Base-by-base conservation (phyloP, 2,329 filamentous ascomycete genomes). In the Bertia moriformis region DNA sequence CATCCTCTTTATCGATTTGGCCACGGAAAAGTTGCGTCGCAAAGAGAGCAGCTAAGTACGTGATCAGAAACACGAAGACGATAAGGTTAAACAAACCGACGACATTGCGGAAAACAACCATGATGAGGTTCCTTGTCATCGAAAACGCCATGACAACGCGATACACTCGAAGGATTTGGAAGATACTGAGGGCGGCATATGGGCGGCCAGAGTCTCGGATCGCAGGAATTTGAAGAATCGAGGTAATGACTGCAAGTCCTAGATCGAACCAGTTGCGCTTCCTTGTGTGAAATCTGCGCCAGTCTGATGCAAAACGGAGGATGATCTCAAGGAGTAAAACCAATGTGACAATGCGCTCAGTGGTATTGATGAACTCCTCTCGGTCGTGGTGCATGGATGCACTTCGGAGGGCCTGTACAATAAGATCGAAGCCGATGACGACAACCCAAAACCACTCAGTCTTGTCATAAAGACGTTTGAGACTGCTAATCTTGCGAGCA, bases 21-120 rank as follows among this genome's bases (percentile, higher is more conserved):
- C 88, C 88, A 24, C 91, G 80, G 51, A 98, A 93, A 3, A 98
- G 73, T 55, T 98, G 89, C 1, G 83, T 77, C 4, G 91, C 91
- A 49, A 98, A 87, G 42, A 98, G 93, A 3, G 91, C 82, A 48
- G 88, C 83, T 36, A 98, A 68, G 51, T 94, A 96, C 0, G 88
- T 95, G 52, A 95, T 84, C 39, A 98, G 67, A 53, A 96, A 94
- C 51, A 98, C 87, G 55, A 98, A 98, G 14, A 96, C 66, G 62
- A 98, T 93, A 44, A 98, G 65, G 53, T 98, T 98, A 29, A 83
- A 72, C 44, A 98, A 80, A 83, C 93, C 93, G 35, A 79, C 75
- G 3, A 87, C 81, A 54, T 96, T 96, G 44, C 91, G 83, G 43
- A 98, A 70, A 2, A 98, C 91, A 22, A 93, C 70, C 46, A 82